A percentile compares a stretch with the other conserved stretches of the same genome.
These are phyloP conservation scores for Jimgerdemannia lactiflua DNA, from an alignment of 192 early-diverging fungal genomes.

Conservation along the genomic window DNA sequence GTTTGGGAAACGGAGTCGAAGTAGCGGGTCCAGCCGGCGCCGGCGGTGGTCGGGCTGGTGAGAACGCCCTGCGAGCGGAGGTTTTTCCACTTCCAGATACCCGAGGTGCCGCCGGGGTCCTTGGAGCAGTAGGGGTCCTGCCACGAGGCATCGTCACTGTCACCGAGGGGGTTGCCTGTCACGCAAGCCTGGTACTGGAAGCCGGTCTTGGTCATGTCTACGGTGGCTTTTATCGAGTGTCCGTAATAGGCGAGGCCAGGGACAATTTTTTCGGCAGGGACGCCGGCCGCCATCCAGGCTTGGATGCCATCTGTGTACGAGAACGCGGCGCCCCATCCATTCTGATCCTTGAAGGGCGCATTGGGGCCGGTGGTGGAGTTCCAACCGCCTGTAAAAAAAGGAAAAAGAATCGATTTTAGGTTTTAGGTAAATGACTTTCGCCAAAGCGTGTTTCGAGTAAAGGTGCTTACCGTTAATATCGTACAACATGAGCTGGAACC, in stretches of 20 bases:
- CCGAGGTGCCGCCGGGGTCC: conserved; percentile 44
- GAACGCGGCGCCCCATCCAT: conserved; percentile 28
- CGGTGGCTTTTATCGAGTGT: conserved; percentile 39
- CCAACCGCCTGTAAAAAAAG: conserved; percentile 41
- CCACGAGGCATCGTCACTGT: conserved; percentile 53
- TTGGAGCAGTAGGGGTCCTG: conserved; percentile 38
- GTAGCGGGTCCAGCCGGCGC: conserved; percentile 56
- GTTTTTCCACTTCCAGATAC: conserved; percentile 65
- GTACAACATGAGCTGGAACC: conserved; percentile 67
- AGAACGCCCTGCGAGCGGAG: conserved; percentile 56
- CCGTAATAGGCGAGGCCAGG: conserved; percentile 65
- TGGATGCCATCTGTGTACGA: conserved; percentile 43
- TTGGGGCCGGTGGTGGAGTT: conserved; percentile 57
- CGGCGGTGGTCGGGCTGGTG: conserved; percentile 41
- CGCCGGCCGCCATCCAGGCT: conserved; percentile 56
- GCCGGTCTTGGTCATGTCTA: conserved; percentile 23
- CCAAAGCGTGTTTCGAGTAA: not conserved
- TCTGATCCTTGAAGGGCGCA: conserved; percentile 45
- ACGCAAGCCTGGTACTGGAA: conserved; percentile 36
- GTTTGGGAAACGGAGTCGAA: conserved; percentile 62
- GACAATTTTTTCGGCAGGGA: conserved; percentile 55
- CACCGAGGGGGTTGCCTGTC: conserved; percentile 50
- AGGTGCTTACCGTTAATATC: conserved; percentile 41
- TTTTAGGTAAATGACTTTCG: conserved; percentile 3
- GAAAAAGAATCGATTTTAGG: conserved; percentile 12